Percentiles rank a stretch among this genome's conserved stretches.
These are phyloP conservation scores for Bathelium albidoporum DNA, from an alignment of 495 filamentous ascomycete genomes.

Conservation along the genomic window DNA sequence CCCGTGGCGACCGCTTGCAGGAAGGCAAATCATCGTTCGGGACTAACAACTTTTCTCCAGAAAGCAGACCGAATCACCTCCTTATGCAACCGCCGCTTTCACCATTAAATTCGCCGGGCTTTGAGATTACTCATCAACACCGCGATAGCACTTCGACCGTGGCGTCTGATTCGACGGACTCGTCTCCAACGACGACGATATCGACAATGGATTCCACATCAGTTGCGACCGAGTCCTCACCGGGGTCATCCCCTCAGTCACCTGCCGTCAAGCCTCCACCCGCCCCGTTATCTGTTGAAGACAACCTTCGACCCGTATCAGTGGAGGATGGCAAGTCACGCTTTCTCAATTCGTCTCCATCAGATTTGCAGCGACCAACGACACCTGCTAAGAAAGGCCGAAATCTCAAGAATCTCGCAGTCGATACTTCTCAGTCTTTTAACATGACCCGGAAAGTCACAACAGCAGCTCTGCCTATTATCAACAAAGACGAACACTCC, in stretches of 20 bases:
- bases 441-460: conserved; percentile 40
- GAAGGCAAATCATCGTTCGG: conserved; percentile 11
- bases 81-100: conserved; percentile 5
- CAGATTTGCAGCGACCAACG: conserved; percentile 19
- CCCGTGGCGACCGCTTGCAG: conserved; percentile 7
- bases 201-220: conserved; percentile 77
- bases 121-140: conserved; percentile 29
- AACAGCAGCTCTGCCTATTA: conserved; percentile 35
- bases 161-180: conserved; percentile 76
- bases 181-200: conserved; percentile 90
- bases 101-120: neutral
- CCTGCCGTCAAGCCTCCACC: conserved; percentile 55
- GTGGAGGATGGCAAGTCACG: conserved; percentile 16
- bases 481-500: conserved; percentile 21
- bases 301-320: neutral
- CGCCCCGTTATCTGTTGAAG: conserved; percentile 32
- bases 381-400: conserved; percentile 59
- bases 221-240: conserved; percentile 79
- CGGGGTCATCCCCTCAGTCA: conserved; percentile 83
- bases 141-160: conserved; percentile 67
- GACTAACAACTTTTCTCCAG: conserved; percentile 15
- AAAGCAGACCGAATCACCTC: neutral
- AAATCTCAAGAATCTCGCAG: conserved; percentile 88
- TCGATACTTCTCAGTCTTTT: conserved; percentile 58
- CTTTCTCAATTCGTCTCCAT: neutral